Evolutionary conservation across 2,329 filamentous ascomycete species (phyloP).

Genomic region (Aspergillus spinulosporus): DNA sequence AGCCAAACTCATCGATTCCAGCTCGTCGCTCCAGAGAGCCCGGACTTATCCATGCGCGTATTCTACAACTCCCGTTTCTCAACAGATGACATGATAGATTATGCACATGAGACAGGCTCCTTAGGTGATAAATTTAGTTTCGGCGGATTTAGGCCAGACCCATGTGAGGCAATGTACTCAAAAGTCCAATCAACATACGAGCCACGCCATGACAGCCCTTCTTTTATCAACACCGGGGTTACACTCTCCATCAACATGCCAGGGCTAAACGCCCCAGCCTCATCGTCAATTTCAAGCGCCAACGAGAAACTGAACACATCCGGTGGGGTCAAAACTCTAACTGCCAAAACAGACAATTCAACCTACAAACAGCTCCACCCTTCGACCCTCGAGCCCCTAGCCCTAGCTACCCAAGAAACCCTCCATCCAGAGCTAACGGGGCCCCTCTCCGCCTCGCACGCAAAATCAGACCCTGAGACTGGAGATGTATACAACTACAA

Average conservation of each 20-base stretch:
- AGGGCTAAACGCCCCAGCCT: slow-evolving; percentile 43
- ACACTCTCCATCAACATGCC: slow-evolving; percentile 66
- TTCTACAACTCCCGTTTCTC: slow-evolving; percentile 71
- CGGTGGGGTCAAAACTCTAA: slow-evolving; percentile 50
- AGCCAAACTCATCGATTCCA: slow-evolving; percentile 70
- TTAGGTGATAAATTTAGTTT: slow-evolving; percentile 60
- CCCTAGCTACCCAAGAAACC: slow-evolving; percentile 57
- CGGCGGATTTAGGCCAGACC: slow-evolving; percentile 59
- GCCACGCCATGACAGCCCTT: slow-evolving; percentile 28
- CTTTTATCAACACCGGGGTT: slow-evolving; percentile 65
- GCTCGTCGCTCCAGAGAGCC: slow-evolving; percentile 52
- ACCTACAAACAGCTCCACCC: slow-evolving; percentile 63
- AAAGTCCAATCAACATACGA: slow-evolving; percentile 53
- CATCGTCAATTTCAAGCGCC: neutral
- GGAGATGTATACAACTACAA: slow-evolving; percentile 84
- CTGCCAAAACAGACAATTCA: slow-evolving; percentile 60
- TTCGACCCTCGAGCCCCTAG: slow-evolving; percentile 70
- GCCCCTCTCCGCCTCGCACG: slow-evolving; percentile 68
- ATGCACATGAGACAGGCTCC: slow-evolving; percentile 61
- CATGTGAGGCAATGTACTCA: slow-evolving; percentile 70
- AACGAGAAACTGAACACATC: neutral
- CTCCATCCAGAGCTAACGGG: slow-evolving; percentile 71
- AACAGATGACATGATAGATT: slow-evolving; percentile 62
- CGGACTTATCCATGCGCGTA: slow-evolving; percentile 48
- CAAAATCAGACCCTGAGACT: slow-evolving; percentile 67